Evolutionary conservation across 495 filamentous ascomycete genomes (phyloP), one percentile per base, ranked within the genome.

Genomic region (Aspergillus incahuasiensis): DNA sequence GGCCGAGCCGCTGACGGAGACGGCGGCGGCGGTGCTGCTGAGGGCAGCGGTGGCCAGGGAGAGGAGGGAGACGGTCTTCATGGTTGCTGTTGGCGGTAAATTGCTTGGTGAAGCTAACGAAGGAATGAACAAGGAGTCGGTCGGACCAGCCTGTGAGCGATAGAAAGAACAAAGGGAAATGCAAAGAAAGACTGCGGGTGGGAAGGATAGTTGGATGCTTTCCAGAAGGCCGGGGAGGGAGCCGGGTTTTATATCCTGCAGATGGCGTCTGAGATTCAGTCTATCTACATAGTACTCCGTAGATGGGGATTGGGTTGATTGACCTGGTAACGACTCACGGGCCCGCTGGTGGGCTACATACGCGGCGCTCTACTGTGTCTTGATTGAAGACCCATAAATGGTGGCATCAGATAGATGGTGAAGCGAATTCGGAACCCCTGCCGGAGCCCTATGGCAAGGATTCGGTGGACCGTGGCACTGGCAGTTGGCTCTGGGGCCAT

Each of bases 1-100:
- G 39, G 72, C 72, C 30, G 70, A 47, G 34, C 72, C 72, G 28
- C 65, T 62, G 39, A 74, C 72, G 50, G 65, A 54, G 46, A 69
- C 51, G 21, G 62, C 62, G 53, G 55, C 50, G 7, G 58, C 62
- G 40, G 58, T 56, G 49, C 57, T 53, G 56, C 32, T 48, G 38
- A 64, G 52, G 9, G 56, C 55, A 2, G 56, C 55, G 34, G 50
- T 50, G 19, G 56, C 52, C 32, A 59, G 56, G 39, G 38, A 41
- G 15, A 59, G 22, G 42, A 64, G 25, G 24, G 52, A 49, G 18
- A 55, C 3, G 40, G 57, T 46, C 48, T 61, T 64, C 62, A 64
- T 64, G 24, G 12, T 61, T 21, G 42, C 12, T 24, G 13, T 35
- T 35, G 32, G 6, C 12, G 9, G 32, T n/a, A n/a, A n/a, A n/a